Evolutionary conservation across 2,329 filamentous ascomycete species (phyloP), one percentile per base, ranked within the genome.

Genomic region (Tolypocladium inflatum): DNA sequence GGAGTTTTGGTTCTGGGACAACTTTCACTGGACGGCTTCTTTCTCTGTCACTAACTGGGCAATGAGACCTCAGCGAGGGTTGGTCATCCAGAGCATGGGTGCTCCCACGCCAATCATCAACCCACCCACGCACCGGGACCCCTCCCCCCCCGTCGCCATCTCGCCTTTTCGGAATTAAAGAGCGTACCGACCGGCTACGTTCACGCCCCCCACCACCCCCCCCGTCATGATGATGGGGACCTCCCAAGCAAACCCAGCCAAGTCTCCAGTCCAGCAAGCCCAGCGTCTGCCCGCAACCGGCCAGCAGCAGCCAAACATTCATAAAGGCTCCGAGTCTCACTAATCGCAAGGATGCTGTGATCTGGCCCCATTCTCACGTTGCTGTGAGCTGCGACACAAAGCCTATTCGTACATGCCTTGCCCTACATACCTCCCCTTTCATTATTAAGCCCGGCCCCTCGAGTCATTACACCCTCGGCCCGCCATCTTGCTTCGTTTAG

Each of bases 381-480:
- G 45, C 45, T 23, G 45, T 30, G 4, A 43, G n/a, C n/a, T 42
- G 39, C 19, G 39, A 19, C 17, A 13, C 43, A 30, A 48, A 48
- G 43, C 45, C 45, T 50, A 50, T 50, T 26, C 9, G 3, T 33
- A 33, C 45, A 30, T n/a, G 4, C 26, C 45, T 50, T 39, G 35
- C 35, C 35, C 1, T 37, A 37, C 35, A 37, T 30, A 37, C 35
- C 35, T 37, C 35, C 35, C 10, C 35, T 37, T 26, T 50, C 57
- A 58, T 59, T 56, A 54, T 56, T 59, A 53, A 59, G 55, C 48
- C 48, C 23, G 10, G 10, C n/a, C 39, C 33, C 23, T 59, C 55
- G 55, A 55, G 50, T 59, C 50, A 56, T 51, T 48, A 50, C 45
- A 45, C 45, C 45, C n/a, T 26, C 43, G 26, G 45, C 26, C 26